phyloP scores from a whole-genome alignment of 257 asterid genomes.

The Hygrophila difformis region DNA sequence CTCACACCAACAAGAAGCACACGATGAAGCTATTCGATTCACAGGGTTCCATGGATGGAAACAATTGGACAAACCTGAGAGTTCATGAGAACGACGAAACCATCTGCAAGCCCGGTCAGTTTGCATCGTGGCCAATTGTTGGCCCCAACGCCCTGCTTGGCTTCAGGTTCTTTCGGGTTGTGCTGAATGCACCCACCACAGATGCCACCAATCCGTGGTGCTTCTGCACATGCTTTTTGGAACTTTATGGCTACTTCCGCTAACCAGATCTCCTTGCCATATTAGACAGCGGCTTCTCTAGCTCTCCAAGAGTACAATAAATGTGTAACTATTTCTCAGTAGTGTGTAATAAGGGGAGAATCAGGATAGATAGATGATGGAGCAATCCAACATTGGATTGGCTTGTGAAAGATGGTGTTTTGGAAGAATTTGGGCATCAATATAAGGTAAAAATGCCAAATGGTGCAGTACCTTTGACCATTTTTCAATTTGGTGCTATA shows the following conservation, averaged over 20 bases:
- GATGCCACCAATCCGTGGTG: slow-evolving; percentile 72
- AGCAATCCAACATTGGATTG: too few species aligned
- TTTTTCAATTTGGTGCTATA: too few species aligned
- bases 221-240: slow-evolving; percentile 88
- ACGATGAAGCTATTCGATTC: too few species aligned
- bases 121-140: slow-evolving; percentile 76
- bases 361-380: too few species aligned
- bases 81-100: slow-evolving; percentile 74
- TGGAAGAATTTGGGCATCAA: too few species aligned
- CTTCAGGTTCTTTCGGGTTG: slow-evolving; percentile 69
- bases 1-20: too few species aligned
- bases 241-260: slow-evolving; percentile 87
- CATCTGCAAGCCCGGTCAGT: slow-evolving; percentile 79
- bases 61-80: slow-evolving; percentile 73
- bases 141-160: slow-evolving; percentile 86
- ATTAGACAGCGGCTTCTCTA: neutral
- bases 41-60: slow-evolving; percentile 86
- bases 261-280: slow-evolving; percentile 8
- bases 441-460: too few species aligned
- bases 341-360: too few species aligned
- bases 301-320: too few species aligned
- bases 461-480: too few species aligned
- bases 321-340: too few species aligned
- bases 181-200: slow-evolving; percentile 53
- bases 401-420: too few species aligned